Evolutionary conservation across 2,329 filamentous ascomycete species (phyloP).

Genomic region (Thelonectria olida): DNA sequence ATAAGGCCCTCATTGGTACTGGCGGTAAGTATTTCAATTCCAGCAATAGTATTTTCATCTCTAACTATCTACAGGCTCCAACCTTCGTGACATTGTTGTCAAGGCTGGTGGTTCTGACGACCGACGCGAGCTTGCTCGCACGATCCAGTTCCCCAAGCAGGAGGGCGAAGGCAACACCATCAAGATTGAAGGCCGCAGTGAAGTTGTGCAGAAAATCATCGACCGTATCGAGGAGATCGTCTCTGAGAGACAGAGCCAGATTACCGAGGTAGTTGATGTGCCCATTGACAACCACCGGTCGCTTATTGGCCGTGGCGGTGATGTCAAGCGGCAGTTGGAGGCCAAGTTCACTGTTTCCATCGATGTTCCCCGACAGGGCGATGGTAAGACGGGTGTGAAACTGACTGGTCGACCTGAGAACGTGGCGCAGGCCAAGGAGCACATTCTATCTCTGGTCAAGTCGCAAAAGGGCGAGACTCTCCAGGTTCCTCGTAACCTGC

Average conservation of each 20-base stretch:
- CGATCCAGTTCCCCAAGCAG: conserved; percentile 93
- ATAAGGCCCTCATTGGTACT: conserved; percentile 87
- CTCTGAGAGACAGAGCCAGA: conserved; percentile 83
- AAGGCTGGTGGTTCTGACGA: conserved; percentile 91
- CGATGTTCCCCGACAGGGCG: conserved; percentile 91
- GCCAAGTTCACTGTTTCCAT: conserved; percentile 85
- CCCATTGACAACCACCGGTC: conserved; percentile 89
- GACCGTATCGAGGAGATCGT: conserved; percentile 84
- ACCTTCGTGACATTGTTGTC: conserved; percentile 85
- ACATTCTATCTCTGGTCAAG: conserved; percentile 82
- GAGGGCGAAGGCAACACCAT: conserved; percentile 85
- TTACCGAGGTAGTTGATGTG: conserved; percentile 81
- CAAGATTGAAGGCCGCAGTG: conserved; percentile 84
- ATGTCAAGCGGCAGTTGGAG: conserved; percentile 86
- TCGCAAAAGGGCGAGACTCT: conserved; percentile 89
- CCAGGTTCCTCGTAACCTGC: conserved; percentile 82
- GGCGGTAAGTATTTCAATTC: conserved; percentile 70
- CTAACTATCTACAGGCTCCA: conserved; percentile 71
- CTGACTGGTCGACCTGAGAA: conserved; percentile 80
- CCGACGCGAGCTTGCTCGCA: conserved; percentile 82
- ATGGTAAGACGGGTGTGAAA: conserved; percentile 85
- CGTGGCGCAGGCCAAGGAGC: conserved; percentile 86
- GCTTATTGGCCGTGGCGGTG: conserved; percentile 91
- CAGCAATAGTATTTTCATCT: not conserved
- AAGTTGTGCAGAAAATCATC: conserved; percentile 89